Evolutionary conservation across 768 basidiomycete genomes (phyloP).

Genomic region (Suillus subaureus): DNA sequence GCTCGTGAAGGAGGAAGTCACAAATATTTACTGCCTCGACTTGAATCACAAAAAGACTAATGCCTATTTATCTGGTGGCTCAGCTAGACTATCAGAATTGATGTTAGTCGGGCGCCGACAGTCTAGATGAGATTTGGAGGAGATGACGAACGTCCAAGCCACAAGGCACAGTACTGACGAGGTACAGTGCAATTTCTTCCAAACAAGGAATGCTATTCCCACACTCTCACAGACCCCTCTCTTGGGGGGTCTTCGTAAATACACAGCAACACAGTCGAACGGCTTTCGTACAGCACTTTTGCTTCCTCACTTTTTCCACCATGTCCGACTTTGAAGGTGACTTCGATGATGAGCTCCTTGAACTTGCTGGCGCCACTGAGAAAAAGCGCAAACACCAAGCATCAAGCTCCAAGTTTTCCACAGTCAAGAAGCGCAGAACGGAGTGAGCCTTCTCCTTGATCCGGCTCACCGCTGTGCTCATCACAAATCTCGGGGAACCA

Average conservation of each 20-base stretch:
- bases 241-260: not conserved
- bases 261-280: conserved; percentile 4
- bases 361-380: conserved; percentile 69
- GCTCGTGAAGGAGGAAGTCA: not conserved
- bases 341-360: conserved; percentile 74
- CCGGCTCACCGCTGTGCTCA: conserved; percentile 11
- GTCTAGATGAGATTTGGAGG: not conserved
- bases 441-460: conserved; percentile 51
- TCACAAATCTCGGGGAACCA: conserved; percentile 12
- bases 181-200: not conserved
- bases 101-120: not conserved
- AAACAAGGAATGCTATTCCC: not conserved
- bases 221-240: not conserved
- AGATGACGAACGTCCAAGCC: not conserved
- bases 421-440: conserved; percentile 68
- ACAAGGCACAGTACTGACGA: not conserved
- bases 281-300: not conserved
- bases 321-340: conserved; percentile 58
- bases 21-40: not conserved
- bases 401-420: conserved; percentile 42
- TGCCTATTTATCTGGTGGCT: not conserved
- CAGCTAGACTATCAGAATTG: not conserved
- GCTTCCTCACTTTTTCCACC: conserved; percentile 10
- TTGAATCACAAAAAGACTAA: not conserved
- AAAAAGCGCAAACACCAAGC: conserved; percentile 69